Conservation (phyloP, 1,139 yeast genomes). For the Nakaseomyces delphensis region DNA sequence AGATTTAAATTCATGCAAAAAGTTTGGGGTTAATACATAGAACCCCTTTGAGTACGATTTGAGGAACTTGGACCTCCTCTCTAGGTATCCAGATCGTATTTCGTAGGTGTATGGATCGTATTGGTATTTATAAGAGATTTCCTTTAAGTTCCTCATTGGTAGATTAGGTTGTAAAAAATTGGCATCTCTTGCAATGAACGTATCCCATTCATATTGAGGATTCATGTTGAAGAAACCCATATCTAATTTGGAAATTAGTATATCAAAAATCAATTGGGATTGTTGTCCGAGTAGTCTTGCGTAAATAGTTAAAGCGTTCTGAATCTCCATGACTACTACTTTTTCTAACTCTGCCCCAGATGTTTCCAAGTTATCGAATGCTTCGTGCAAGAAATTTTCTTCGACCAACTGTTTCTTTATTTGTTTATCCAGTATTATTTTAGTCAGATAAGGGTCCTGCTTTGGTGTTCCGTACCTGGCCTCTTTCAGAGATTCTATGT, state of each 20-base stretch:
- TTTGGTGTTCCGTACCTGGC: slow-evolving; percentile 25
- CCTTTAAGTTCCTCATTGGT: slow-evolving; percentile 58
- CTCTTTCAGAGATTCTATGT: slow-evolving; percentile 39
- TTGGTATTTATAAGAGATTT: slow-evolving; percentile 56
- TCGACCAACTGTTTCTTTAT: slow-evolving; percentile 69
- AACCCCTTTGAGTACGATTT: slow-evolving; percentile 83
- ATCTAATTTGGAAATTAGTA: slow-evolving; percentile 57
- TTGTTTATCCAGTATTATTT: slow-evolving; percentile 64
- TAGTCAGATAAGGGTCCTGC: slow-evolving; percentile 74
- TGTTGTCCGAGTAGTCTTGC: slow-evolving; percentile 62
- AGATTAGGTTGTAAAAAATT: slow-evolving; percentile 65
- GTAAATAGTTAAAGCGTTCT: slow-evolving; percentile 66
- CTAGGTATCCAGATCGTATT: slow-evolving; percentile 71
- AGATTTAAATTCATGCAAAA: slow-evolving; percentile 81
- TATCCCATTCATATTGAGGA: slow-evolving; percentile 81
- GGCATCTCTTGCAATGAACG: slow-evolving; percentile 60
- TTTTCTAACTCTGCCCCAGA: slow-evolving; percentile 86
- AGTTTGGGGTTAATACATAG: slow-evolving; percentile 83
- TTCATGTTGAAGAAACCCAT: slow-evolving; percentile 71
- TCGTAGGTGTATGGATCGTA: slow-evolving; percentile 62
- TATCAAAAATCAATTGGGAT: slow-evolving; percentile 57
- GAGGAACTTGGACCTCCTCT: slow-evolving; percentile 79
- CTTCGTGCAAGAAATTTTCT: slow-evolving; percentile 81
- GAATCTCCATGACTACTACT: slow-evolving; percentile 80
- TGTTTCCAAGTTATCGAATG: slow-evolving; percentile 74